Percentiles rank a stretch among this genome's conserved stretches.
These are phyloP conservation scores for Xanthoconium stramineum DNA, from an alignment of 768 basidiomycete species.

Conservation along the genomic window DNA sequence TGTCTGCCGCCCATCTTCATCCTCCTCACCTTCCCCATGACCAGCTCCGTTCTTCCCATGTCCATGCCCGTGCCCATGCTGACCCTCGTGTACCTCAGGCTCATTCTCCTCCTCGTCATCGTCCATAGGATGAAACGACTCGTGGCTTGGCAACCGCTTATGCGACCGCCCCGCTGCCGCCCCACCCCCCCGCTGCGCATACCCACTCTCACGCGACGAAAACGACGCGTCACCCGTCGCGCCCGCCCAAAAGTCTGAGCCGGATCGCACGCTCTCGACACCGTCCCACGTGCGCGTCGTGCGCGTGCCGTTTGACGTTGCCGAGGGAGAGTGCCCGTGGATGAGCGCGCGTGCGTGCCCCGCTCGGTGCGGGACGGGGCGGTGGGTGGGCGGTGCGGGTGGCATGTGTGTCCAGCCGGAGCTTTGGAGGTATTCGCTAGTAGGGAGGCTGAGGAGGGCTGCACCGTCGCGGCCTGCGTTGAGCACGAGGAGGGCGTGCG, in stretches of 20 bases:
- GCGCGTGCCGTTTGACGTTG: conserved; percentile 15
- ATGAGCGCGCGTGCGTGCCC: background rate
- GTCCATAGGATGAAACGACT: conserved; percentile 34
- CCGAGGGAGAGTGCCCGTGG: conserved; percentile 19
- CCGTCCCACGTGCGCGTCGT: conserved; percentile 23
- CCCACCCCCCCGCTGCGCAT: conserved; percentile 1
- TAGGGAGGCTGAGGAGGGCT: conserved; percentile 77
- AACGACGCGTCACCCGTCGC: conserved; percentile 11
- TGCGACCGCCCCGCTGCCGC: conserved; percentile 5
- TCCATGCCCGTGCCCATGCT: too few species aligned
- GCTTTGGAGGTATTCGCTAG: conserved; percentile 82
- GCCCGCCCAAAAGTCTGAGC: conserved; percentile 76
- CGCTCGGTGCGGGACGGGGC: conserved; percentile 1
- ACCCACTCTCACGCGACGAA: conserved; percentile 17
- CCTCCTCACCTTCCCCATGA: background rate
- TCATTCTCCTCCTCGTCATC: conserved; percentile 21
- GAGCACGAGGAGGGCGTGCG: conserved; percentile 77
- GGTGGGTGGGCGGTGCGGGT: background rate
- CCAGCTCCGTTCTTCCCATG: background rate
- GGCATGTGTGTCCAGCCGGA: conserved; percentile 60
- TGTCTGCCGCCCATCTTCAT: conserved; percentile 21
- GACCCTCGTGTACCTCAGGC: background rate
- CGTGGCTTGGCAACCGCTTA: conserved; percentile 18
- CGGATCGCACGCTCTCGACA: conserved; percentile 53
- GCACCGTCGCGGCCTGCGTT: conserved; percentile 80